Percentiles rank a stretch among this genome's conserved stretches.
These are phyloP conservation scores for Castanospermum australe DNA, from an alignment of 306 rosid genomes.

Conservation along the genomic window DNA sequence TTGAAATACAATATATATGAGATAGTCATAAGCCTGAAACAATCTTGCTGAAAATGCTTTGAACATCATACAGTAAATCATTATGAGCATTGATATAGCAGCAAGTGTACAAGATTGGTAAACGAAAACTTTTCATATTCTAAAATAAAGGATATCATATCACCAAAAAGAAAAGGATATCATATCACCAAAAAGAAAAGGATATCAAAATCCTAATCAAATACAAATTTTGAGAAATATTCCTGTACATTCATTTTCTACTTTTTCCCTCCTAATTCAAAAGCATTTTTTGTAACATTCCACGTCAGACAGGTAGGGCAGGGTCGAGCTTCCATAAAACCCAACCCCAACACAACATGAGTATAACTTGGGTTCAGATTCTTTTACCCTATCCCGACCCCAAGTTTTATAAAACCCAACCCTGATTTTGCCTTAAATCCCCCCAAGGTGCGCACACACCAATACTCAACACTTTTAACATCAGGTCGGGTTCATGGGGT, in stretches of 20 bases:
- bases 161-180: too few species aligned
- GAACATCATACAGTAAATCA: not conserved
- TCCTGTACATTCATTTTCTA: not conserved
- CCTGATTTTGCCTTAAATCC: too few species aligned
- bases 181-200: not conserved
- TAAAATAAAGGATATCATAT: too few species aligned
- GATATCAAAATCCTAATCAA: not conserved
- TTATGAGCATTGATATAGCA: not conserved
- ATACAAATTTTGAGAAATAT: not conserved
- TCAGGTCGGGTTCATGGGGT: too few species aligned
- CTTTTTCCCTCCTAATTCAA: not conserved
- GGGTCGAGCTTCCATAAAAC: not conserved
- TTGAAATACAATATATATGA: not conserved
- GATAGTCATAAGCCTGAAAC: not conserved
- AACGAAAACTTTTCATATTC: not conserved
- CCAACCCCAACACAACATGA: not conserved
- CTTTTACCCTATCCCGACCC: not conserved
- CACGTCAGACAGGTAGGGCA: not conserved
- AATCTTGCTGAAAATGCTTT: not conserved
- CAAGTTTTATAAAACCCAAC: not conserved
- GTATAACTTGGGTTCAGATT: not conserved
- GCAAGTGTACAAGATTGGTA: not conserved
- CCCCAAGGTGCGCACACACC: too few species aligned
- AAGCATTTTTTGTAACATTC: not conserved
- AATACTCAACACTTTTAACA: too few species aligned